Base-by-base conservation (phyloP, 2,329 filamentous ascomycete genomes). In the Paecilomyces sp. region DNA sequence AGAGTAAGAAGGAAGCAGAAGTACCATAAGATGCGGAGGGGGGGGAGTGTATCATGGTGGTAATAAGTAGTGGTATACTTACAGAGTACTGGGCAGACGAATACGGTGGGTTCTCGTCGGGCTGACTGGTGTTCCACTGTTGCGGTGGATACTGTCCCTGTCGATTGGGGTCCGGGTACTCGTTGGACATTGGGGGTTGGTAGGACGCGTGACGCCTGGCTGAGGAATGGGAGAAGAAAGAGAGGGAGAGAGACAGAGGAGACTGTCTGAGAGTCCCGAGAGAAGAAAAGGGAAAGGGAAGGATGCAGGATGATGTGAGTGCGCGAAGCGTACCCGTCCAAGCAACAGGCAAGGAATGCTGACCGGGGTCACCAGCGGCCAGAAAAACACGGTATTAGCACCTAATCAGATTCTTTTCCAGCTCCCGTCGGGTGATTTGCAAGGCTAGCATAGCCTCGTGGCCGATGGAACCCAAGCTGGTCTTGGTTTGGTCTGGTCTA, bases 111-210 rank as follows among this genome's bases (percentile, higher is more conserved):
- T 76, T 70, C 58, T 74, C 74, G 63, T 74, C 72, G 62, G 71
- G 67, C 66, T 74, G 74, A 67, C 67, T 68, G 65, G 68, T 64
- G 69, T 70, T 71, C 75, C 75, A 77, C 63, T 73, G 74, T 59
- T 72, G 72, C 60, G 73, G 73, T 68, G 75, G 74, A 74, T 79
- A 77, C 68, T 78, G 77, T 68, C 75, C 76, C 70, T 73, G 76
- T 62, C 75, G 76, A 69, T 71, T 73, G 61, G 76, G 73, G 68
- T 80, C 78, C 69, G 66, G 63, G 62, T 61, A 68, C 63, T 73
- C 70, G 69, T 72, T 71, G 69, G 74, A 76, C 74, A 77, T 77
- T 75, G 67, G 72, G 62, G 57, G 59, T 58, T 24, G 58, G 64
- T 60, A 55, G 61, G 60, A 60, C 63, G 61, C 56, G 34, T 36